Percentiles rank a stretch among this genome's conserved stretches.
These are phyloP conservation scores for Collybia nuda DNA, from an alignment of 768 basidiomycete genomes.

Conservation along the genomic window DNA sequence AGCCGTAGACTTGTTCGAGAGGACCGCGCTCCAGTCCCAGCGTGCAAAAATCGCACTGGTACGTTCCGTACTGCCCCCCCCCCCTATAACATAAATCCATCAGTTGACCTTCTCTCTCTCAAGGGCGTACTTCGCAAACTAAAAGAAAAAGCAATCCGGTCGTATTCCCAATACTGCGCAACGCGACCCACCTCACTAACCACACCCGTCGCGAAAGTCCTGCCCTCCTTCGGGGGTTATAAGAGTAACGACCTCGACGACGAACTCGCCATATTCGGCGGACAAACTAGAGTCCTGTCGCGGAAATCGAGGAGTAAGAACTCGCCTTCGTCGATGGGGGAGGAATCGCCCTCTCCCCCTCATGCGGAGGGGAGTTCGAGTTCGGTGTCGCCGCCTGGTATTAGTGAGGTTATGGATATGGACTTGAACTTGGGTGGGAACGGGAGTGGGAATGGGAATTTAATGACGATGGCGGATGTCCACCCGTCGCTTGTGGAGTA, in stretches of 20 bases:
- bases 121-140: conserved; percentile 45
- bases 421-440: not conserved
- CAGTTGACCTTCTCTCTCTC: not conserved
- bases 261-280: conserved; percentile 55
- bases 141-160: conserved; percentile 41
- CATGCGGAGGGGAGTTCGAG: too few species aligned
- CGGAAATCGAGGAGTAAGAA: conserved; percentile 14
- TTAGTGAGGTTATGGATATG: not conserved
- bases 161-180: conserved; percentile 28
- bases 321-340: conserved; percentile 1
- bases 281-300: conserved; percentile 43
- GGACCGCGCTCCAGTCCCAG: conserved; percentile 41
- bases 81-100: too few species aligned
- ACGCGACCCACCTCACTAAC: conserved; percentile 7
- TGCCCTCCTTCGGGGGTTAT: conserved; percentile 1
- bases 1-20: conserved; percentile 46
- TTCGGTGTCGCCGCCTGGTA: conserved; percentile 2
- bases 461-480: not conserved
- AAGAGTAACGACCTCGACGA: conserved; percentile 36
- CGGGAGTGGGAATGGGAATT: too few species aligned
- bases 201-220: not conserved
- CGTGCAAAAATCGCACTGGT: conserved; percentile 49
- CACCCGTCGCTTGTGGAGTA: conserved; percentile 27
- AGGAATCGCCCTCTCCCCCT: conserved; percentile 16
- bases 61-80: conserved; percentile 7